A percentile compares a stretch with the other conserved stretches of the same genome.
Evolutionary conservation across 129 eudicot species (phyloP).

Genomic region (Artemisia tridentata): DNA sequence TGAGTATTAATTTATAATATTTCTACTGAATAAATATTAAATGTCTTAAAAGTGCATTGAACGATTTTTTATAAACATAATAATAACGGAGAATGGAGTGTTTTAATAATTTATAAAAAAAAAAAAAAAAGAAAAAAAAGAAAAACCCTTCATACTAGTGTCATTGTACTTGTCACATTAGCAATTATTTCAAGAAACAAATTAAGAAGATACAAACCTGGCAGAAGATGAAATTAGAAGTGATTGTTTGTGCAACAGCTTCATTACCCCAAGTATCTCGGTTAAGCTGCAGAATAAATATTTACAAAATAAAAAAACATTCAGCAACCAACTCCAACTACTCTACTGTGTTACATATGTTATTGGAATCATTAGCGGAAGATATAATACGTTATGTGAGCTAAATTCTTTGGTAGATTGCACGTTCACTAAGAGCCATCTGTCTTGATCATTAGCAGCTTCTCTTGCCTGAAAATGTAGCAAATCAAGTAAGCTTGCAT

Average conservation of each 20-base stretch:
- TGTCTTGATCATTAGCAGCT: too few relatives aligned
- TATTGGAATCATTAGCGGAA: too few relatives aligned
- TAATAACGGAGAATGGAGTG: not conserved
- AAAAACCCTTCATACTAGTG: too few relatives aligned
- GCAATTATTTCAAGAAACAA: too few relatives aligned
- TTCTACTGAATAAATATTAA: not conserved
- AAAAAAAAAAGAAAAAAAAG: too few relatives aligned
- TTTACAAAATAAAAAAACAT: not conserved
- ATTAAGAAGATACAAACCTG: slow-evolving; percentile 55
- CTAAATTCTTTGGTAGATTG: slow-evolving; percentile 29
- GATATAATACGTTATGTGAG: slow-evolving; percentile 77
- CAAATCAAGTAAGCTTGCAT: not conserved
- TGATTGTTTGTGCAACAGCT: slow-evolving; percentile 93
- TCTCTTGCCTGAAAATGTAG: too few relatives aligned
- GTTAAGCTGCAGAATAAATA: slow-evolving; percentile 67
- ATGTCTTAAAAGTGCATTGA: not conserved
- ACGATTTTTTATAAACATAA: too few relatives aligned
- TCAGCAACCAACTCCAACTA: not conserved
- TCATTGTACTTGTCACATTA: too few relatives aligned
- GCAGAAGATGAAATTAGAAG: slow-evolving; percentile 84
- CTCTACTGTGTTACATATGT: too few relatives aligned
- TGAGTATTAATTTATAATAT: too few relatives aligned
- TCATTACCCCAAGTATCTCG: slow-evolving; percentile 99
- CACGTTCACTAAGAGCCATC: too few relatives aligned
- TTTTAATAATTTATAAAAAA: not conserved